Evolutionary conservation across 176 grass and related monocot species (phyloP), one percentile per base, ranked within the genome.

Genomic region (Juncus inflexus): DNA sequence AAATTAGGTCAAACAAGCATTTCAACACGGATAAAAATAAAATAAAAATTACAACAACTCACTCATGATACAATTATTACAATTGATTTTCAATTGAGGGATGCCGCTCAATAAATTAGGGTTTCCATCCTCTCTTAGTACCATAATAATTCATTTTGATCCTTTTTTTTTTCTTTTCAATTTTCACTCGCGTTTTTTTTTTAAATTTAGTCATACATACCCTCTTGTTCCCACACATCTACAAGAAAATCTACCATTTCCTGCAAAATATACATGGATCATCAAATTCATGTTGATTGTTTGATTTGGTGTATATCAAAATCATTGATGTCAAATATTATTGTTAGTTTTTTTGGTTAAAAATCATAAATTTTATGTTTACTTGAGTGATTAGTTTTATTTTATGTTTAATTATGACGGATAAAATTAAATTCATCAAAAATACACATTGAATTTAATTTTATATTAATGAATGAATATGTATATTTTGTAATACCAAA

Each of bases 221-320:
- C 91, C 83, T 96, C 91, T 60, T 91, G 87, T 62, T 88, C 87
- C 91, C 91, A 96, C 57, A 84, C 55, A 15, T 88, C 91, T 57
- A 91, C 87, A 67, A 96, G 91, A 67, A 96, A 96, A 66, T 96
- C 87, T 65, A 91, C 60, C 91, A 96, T 91, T 81, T 96, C 91
- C 91, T 96, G 91, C 63, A n/a, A 63, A 51, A 54, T 77, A 57
- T 12, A 28, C 11, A 59, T 15, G 12, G 55, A 37, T 28, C 19
- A 28, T 28, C 19, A 28, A 28, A 28, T 28, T 28, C 19, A 28
- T 28, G 19, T 28, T 28, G 19, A 28, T 28, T 28, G 19, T 28
- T 28, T 28, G 19, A 28, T 28, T 28, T 28, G 19, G 19, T 28
- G 0, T 28, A 28, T 28, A 28, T 1, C 19, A 28, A 28, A 28